Base-by-base conservation (phyloP, 176 grass and related monocot genomes). In the Aegilops longissima region DNA sequence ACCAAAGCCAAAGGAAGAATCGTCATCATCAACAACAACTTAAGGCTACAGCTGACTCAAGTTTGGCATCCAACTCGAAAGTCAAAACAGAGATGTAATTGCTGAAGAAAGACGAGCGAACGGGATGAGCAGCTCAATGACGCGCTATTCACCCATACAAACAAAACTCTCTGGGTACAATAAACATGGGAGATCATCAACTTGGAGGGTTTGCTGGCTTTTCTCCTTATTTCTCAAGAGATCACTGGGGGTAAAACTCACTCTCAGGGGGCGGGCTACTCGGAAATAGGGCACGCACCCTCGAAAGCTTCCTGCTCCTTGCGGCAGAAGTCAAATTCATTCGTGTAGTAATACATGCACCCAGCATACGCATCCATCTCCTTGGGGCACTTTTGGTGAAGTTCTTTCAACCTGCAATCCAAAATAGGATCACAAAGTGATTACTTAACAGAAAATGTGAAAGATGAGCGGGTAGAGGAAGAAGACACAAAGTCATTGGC, bases 331-430 rank as follows among this genome's bases (percentile, higher is more conserved):
- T 94, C 92, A 2, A 94, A 97, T 42, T 97, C 95, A 16, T 97
- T 97, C 77, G 95, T 97, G 81, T 97, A 94, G 74, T 97, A 94
- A 83, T 94, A 97, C 95, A 97, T 97, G 95, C 95, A 97, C 35
- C 95, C 88, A 0, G 95, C 92, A 77, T 97, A 97, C 18, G 88
- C 62, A 23, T 97, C 95, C 92, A 97, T 87, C 69, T 97, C 90
- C 38, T 97, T 94, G 67, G 95, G 92, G 30, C 92, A 97, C 78
- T 84, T 97, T 51, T 82, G 83, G 78, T 97, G 92, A 86, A 97
- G 89, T 12, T 97, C 92, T 82, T 93, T 97, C 86, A 97, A 90
- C 86, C 95, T 97, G 84, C 8, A 44, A 83, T 80, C 39, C 2
- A 1, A 83, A 83, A 87, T 56, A 3, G 8, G 6, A 25, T 20